A percentile compares a stretch with the other conserved stretches of the same genome.
Evolutionary conservation across 1,284 basidiomycete genomes (phyloP).

Genomic region (Pulveroboletus sp.): DNA sequence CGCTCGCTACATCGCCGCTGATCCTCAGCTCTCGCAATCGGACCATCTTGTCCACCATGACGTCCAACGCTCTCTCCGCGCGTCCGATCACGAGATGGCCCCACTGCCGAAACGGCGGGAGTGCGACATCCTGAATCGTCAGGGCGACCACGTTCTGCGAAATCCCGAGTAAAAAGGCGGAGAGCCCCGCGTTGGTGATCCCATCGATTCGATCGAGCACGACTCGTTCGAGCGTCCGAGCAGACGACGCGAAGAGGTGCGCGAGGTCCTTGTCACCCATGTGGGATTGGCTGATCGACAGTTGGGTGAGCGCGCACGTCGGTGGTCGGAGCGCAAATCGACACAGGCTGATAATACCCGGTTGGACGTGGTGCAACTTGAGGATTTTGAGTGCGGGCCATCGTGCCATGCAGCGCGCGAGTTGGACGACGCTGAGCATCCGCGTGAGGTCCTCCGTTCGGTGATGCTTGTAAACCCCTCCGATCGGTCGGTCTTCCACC

Average conservation of each 20-base stretch:
- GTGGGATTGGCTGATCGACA: constrained; percentile 11
- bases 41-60: constrained; percentile 17
- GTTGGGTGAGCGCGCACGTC: constrained; percentile 19
- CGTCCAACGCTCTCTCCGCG: constrained; percentile 20
- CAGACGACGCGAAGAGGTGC: constrained; percentile 12
- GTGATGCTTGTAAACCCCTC: background rate
- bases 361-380: constrained; percentile 14
- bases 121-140: constrained; percentile 16
- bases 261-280: constrained; percentile 20
- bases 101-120: constrained; percentile 13
- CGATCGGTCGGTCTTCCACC: background rate
- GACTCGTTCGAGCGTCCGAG: constrained; percentile 18
- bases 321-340: constrained; percentile 17
- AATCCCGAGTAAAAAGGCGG: constrained; percentile 13
- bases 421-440: constrained; percentile 16
- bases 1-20: constrained; percentile 26
- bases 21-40: constrained; percentile 17
- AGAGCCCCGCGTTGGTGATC: constrained; percentile 22
- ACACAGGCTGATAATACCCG: constrained; percentile 7
- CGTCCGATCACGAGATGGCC: constrained; percentile 20
- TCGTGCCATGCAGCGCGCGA: constrained; percentile 16
- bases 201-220: constrained; percentile 18
- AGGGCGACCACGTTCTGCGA: constrained; percentile 13
- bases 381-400: constrained; percentile 14
- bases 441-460: background rate